Percentiles rank a stretch among this genome's conserved stretches.
Conservation (phyloP, 1,139 yeast species). For the Martiniozyma asiatica region DNA sequence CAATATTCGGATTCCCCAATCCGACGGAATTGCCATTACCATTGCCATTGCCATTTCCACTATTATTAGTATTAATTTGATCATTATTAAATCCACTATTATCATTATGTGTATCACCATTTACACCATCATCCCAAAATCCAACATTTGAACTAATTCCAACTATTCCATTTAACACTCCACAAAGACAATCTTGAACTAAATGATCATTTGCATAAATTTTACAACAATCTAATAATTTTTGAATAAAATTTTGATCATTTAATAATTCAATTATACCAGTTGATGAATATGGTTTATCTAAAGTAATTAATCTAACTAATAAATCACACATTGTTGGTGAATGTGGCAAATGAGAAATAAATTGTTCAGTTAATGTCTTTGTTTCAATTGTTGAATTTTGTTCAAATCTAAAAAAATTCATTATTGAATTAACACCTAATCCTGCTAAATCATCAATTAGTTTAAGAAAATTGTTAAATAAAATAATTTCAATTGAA, state of each 20-base stretch:
- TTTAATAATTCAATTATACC: constrained; percentile 63
- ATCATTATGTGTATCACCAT: constrained; percentile 12
- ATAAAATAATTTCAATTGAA: constrained; percentile 60
- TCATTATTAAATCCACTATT: constrained; percentile 16
- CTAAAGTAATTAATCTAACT: constrained; percentile 62
- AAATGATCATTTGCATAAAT: constrained; percentile 19
- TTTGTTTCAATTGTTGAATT: constrained; percentile 21
- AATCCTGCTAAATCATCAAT: constrained; percentile 81
- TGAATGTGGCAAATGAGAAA: constrained; percentile 55
- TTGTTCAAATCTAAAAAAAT: constrained; percentile 35
- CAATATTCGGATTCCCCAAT: constrained; percentile 92
- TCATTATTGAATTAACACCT: constrained; percentile 70
- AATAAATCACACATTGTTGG: constrained; percentile 76
- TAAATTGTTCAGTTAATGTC: constrained; percentile 53
- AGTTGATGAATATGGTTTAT: constrained; percentile 62
- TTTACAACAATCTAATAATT: constrained; percentile 17
- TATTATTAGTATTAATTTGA: constrained; percentile 13
- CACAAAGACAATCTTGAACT: constrained; percentile 23
- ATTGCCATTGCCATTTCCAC: no score
- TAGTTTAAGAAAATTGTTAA: constrained; percentile 84
- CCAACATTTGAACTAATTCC: constrained; percentile 25
- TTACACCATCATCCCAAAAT: constrained; percentile 21
- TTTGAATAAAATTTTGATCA: constrained; percentile 45
- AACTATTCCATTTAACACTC: constrained; percentile 22
- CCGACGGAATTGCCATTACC: no score